phyloP scores from a whole-genome alignment of 139 green algal species.

The Zygnema cylindricum region DNA sequence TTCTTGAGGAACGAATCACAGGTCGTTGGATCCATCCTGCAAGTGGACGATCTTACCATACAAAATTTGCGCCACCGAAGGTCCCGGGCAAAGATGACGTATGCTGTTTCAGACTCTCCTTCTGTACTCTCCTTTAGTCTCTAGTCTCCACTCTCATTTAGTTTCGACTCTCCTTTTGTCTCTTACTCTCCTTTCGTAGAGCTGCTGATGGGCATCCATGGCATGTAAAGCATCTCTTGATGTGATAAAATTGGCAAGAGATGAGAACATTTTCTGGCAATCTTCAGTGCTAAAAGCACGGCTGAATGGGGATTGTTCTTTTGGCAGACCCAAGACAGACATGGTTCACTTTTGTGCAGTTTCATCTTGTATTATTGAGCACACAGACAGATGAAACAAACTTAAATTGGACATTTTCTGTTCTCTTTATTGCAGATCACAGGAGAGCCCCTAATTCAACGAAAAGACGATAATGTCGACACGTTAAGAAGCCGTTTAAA shows the following conservation, averaged over 20 bases:
- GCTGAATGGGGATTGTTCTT: not conserved
- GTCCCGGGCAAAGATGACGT: slow-evolving; percentile 75
- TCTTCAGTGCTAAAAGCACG: no score
- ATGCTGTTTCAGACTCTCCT: slow-evolving; percentile 20
- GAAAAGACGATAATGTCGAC: slow-evolving; percentile 98
- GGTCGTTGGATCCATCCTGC: slow-evolving; percentile 90
- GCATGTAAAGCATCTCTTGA: no score
- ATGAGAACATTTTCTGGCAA: no score
- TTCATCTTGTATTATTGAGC: not conserved
- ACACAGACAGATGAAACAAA: not conserved
- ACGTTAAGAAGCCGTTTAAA: slow-evolving; percentile 88
- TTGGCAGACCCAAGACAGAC: not conserved
- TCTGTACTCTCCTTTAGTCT: not conserved
- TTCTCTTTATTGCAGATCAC: slow-evolving; percentile 68
- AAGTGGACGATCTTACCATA: slow-evolving; percentile 93
- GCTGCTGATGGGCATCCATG: no score
- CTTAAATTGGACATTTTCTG: no score
- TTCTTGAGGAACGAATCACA: slow-evolving; percentile 88
- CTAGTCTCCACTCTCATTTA: no score
- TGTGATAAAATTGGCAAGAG: no score
- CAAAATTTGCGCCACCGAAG: slow-evolving; percentile 92
- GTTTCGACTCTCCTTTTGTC: no score
- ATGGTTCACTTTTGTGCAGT: not conserved
- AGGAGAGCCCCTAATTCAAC: slow-evolving; percentile 90
- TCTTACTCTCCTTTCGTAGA: no score